These are phyloP conservation scores for Gyrodon lividus DNA, from an alignment of 768 basidiomycete species.

Conservation along the genomic window DNA sequence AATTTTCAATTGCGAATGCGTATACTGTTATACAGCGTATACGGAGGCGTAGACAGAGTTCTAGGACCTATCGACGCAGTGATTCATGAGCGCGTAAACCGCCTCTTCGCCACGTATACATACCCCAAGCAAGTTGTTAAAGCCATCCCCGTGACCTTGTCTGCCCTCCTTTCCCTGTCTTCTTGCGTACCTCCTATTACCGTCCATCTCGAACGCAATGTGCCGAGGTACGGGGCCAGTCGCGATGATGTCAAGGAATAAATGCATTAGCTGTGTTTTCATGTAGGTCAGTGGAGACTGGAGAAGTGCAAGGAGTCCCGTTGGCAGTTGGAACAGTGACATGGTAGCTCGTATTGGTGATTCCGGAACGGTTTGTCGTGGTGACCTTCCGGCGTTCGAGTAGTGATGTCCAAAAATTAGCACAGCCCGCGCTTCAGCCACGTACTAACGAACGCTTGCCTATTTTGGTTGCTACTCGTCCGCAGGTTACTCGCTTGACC, in stretches of 20 bases:
- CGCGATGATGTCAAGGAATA: slow-evolving; percentile 65
- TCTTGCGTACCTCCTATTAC: slow-evolving; percentile 89
- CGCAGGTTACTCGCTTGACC: too few relatives aligned
- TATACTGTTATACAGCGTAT: slow-evolving; percentile 90
- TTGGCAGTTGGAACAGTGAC: background rate
- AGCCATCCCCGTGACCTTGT: slow-evolving; percentile 86
- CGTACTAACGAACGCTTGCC: too few relatives aligned
- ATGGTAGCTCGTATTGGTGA: background rate
- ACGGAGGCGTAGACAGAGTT: slow-evolving; percentile 78
- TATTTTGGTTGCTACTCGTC: too few relatives aligned
- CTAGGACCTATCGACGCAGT: slow-evolving; percentile 60
- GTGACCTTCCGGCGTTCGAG: background rate
- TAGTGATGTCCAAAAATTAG: too few relatives aligned
- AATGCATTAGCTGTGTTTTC: slow-evolving; percentile 30
- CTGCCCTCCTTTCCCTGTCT: slow-evolving; percentile 58
- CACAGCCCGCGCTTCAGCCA: too few relatives aligned
- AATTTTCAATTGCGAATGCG: slow-evolving; percentile 98
- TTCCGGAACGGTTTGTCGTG: background rate
- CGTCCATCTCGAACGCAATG: slow-evolving; percentile 97
- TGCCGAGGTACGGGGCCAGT: slow-evolving; percentile 87
- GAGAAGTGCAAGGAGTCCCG: slow-evolving; percentile 9
- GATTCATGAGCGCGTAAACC: background rate
- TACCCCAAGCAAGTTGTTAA: slow-evolving; percentile 75
- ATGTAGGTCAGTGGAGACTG: slow-evolving; percentile 14
- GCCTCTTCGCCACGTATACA: slow-evolving; percentile 25